Evolutionary conservation across 257 asterid genomes (phyloP).

Genomic region (Schizonepeta tenuifolia): DNA sequence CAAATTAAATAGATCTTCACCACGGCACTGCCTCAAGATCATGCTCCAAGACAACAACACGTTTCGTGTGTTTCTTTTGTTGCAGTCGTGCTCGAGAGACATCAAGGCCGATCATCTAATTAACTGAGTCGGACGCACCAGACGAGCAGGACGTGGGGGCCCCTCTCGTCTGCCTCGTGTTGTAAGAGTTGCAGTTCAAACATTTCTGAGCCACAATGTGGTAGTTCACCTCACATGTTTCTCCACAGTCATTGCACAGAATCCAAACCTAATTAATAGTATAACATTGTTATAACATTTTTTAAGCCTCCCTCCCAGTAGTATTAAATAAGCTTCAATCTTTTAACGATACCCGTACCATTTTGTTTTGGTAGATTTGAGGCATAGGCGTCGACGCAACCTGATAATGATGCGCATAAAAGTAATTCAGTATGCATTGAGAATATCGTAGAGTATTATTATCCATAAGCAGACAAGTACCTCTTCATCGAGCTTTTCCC

Average conservation of each 20-base stretch:
- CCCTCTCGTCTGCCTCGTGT: slow-evolving; percentile 66
- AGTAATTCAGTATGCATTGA: neutral
- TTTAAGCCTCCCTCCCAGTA: slow-evolving; percentile 3
- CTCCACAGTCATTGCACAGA: slow-evolving; percentile 73
- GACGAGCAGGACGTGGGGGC: slow-evolving; percentile 45
- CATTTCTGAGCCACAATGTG: slow-evolving; percentile 67
- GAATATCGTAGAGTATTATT: neutral
- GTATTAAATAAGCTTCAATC: neutral
- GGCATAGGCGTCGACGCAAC: slow-evolving; percentile 70
- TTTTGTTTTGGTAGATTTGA: slow-evolving; percentile 53
- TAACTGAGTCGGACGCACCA: slow-evolving; percentile 34
- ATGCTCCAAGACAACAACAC: too few relatives aligned
- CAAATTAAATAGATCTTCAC: neutral
- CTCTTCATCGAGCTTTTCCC: slow-evolving; percentile 71
- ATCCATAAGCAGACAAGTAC: slow-evolving; percentile 25
- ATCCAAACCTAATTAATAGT: slow-evolving; percentile 68
- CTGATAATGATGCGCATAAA: slow-evolving; percentile 30
- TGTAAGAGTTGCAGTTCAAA: slow-evolving; percentile 64
- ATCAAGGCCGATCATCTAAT: slow-evolving; percentile 20
- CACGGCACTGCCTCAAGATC: neutral
- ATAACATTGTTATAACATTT: neutral
- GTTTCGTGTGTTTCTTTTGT: neutral
- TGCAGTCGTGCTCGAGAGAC: neutral
- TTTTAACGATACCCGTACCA: slow-evolving; percentile 41
- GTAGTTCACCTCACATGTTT: slow-evolving; percentile 58